Percentiles rank a stretch among this genome's conserved stretches.
Evolutionary conservation across 345 rosid genomes (phyloP).

Genomic region (Abelmoschus esculentus): DNA sequence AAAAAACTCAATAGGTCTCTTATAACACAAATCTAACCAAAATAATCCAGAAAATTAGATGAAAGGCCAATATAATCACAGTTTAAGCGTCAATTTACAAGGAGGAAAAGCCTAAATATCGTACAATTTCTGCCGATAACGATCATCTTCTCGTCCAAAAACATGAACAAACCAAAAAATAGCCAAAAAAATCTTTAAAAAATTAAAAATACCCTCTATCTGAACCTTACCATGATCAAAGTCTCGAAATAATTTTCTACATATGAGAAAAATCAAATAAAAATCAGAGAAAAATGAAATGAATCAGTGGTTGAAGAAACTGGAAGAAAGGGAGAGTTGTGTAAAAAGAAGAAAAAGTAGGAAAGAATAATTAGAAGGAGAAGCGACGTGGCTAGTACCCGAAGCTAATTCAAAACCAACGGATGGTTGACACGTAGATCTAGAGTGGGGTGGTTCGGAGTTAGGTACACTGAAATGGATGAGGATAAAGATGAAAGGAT

Average conservation of each 20-base stretch:
- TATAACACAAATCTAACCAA: not conserved
- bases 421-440: not conserved
- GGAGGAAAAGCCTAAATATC: not conserved
- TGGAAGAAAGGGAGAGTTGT: not conserved
- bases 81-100: not conserved
- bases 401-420: not conserved
- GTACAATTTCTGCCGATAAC: not conserved
- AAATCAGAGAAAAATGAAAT: not conserved
- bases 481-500: no score
- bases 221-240: constrained; percentile 1
- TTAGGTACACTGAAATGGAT: not conserved
- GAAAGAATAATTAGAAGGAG: not conserved
- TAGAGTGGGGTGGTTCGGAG: not conserved
- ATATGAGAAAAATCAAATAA: not conserved
- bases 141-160: not conserved
- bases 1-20: not conserved
- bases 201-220: not conserved
- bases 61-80: not conserved
- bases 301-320: not conserved
- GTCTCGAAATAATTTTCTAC: not conserved
- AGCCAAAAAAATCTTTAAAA: not conserved
- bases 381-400: not conserved
- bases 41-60: not conserved
- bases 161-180: not conserved
- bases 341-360: not conserved